These are phyloP conservation scores for Sclerotinia nivalis DNA, from an alignment of 2,329 filamentous ascomycete genomes.

Conservation along the genomic window DNA sequence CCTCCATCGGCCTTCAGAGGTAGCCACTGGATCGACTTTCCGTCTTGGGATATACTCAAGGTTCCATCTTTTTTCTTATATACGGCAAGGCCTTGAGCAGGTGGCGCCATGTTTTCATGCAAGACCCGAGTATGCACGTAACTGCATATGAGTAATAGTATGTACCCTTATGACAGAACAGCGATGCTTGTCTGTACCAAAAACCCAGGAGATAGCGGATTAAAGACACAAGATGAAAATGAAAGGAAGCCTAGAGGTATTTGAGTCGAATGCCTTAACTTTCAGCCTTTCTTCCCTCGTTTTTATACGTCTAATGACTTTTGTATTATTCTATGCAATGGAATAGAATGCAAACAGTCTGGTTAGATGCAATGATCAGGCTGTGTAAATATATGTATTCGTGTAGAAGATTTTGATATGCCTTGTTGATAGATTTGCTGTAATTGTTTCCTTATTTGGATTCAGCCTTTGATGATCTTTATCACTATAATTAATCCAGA, in stretches of 20 bases:
- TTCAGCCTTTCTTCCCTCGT: neutral
- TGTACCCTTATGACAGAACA: neutral
- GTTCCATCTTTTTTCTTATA: constrained; percentile 98
- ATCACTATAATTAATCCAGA: neutral
- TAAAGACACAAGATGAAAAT: neutral
- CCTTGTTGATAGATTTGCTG: neutral
- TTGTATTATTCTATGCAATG: neutral
- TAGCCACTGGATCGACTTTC: constrained; percentile 77
- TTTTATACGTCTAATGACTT: neutral
- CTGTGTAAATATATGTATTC: neutral
- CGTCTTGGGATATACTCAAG: constrained; percentile 72
- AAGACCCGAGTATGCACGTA: constrained; percentile 11
- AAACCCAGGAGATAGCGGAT: neutral
- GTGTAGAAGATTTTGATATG: constrained; percentile 1
- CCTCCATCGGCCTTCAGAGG: constrained; percentile 62
- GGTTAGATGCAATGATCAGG: neutral
- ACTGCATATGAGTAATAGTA: constrained; percentile 4
- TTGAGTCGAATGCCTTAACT: neutral
- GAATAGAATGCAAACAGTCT: neutral
- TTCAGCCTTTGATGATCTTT: constrained; percentile 11
- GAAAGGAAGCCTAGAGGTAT: neutral
- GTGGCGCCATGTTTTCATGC: constrained; percentile 25
- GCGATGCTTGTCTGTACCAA: neutral
- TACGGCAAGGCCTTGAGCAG: constrained; percentile 58
- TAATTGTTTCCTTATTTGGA: neutral